Evolutionary conservation across 495 filamentous ascomycete genomes (phyloP).

Genomic region (Zalerion maritima): DNA sequence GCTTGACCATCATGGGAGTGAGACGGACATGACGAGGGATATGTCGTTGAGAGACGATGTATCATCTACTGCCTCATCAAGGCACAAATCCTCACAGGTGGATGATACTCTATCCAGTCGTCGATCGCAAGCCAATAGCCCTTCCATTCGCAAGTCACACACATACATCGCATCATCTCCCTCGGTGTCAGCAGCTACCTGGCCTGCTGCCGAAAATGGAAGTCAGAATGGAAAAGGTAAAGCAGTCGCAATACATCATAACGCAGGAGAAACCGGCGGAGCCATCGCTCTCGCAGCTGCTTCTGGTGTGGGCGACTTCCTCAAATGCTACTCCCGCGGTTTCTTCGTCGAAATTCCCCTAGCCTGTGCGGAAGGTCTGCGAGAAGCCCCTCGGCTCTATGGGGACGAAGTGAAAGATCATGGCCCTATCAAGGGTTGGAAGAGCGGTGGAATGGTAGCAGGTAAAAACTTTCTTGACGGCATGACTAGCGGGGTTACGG

Average conservation of each 20-base stretch:
- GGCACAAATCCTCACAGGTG: too few species aligned
- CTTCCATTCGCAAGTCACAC: too few species aligned
- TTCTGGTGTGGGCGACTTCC: slow-evolving; percentile 30
- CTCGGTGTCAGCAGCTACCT: too few species aligned
- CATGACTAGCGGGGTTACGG: slow-evolving; percentile 20
- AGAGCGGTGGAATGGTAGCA: slow-evolving; percentile 39
- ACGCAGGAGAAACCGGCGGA: slow-evolving; percentile 25
- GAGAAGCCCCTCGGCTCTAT: slow-evolving; percentile 49
- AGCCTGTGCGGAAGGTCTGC: slow-evolving; percentile 6
- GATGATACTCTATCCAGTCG: too few species aligned
- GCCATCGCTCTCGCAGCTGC: slow-evolving; percentile 21
- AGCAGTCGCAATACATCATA: slow-evolving; percentile 25
- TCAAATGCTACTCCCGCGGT: slow-evolving; percentile 5
- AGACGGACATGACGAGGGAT: neutral
- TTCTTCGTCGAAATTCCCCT: slow-evolving; percentile 6
- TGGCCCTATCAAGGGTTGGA: slow-evolving; percentile 41
- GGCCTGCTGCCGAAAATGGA: slow-evolving; percentile 2
- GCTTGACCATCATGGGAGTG: neutral
- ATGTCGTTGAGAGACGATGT: neutral
- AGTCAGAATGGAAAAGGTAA: slow-evolving; percentile 1
- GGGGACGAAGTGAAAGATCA: slow-evolving; percentile 39
- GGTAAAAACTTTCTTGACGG: slow-evolving; percentile 33
- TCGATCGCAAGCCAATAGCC: too few species aligned
- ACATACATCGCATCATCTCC: too few species aligned
- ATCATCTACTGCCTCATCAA: too few species aligned